Evolutionary conservation across 768 basidiomycete genomes (phyloP), one percentile per base, ranked within the genome.

Genomic region (Amylocystis lapponica): DNA sequence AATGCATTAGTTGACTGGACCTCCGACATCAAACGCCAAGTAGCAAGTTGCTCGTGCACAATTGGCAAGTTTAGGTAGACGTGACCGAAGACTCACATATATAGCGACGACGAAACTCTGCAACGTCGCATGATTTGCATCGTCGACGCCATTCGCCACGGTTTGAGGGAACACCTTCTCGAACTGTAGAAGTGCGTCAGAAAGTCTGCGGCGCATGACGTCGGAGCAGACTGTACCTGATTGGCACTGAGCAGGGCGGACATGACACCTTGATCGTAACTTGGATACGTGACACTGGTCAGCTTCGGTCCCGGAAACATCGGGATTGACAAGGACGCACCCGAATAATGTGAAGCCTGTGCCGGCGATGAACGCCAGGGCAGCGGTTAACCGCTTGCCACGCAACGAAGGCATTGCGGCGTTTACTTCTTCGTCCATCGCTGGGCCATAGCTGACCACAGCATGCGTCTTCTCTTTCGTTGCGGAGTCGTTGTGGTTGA

Each of bases 181-280:
- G 42, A 83, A 85, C 66, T 79, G 46, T 2, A n/a, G 25, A n/a
- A 14, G 12, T 5, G 8, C 13, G 36, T 41, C 30, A 45, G 23
- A 45, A 14, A 36, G 20, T 5, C n/a, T 7, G 23, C 13, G n/a
- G n/a, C 27, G 30, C 9, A 32, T 17, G 17, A 4, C 12, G 23
- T 16, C 35, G 17, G 29, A 14, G 21, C 3, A n/a, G 12, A 9
- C 25, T 27, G 17, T 43, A 76, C 75, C 64, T 76, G 71, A 34
- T 64, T 63, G 0, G 81, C 72, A 4, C 74, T 79, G 37, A 83
- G 60, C 19, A 82, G 63, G 14, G 79, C 78, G n/a, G 74, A 75
- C 80, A 83, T 80, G 27, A 82, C 81, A 32, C 80, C 81, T 55
- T 83, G 82, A 52, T 83, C 81, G 60, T 81, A 83, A 21, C 78